Evolutionary conservation across 495 filamentous ascomycete genomes (phyloP), one percentile per base, ranked within the genome.

Genomic region (Talaromyces trachyspermus): DNA sequence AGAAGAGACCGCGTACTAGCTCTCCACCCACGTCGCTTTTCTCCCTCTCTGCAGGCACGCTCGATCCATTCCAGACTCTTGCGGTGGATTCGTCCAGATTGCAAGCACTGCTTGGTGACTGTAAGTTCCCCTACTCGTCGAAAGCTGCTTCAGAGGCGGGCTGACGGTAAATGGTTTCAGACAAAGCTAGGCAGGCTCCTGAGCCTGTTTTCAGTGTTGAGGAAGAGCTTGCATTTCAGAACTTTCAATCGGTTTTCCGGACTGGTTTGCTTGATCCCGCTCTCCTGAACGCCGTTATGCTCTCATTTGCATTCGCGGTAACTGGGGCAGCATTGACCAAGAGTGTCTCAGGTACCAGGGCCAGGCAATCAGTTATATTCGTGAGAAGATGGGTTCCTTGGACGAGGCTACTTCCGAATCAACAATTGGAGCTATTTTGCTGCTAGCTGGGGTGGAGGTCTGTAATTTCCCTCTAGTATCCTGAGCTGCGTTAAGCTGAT

Each of bases 351-450:
- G 41, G n/a, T 68, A 68, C 43, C 58, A 63, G 44, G 48, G 43
- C 9, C 50, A 63, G 18, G 51, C 64, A 23, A 20, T 67, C 26
- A 53, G 49, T 5, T 62, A 53, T 32, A 59, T 70, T 52, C 62
- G 64, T 45, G 25, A 55, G 30, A 60, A 53, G 18, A 56, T 70
- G 52, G 46, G 22, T 29, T 59, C 54, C 41, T 36, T 41, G 11
- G 33, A 49, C 15, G 49, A 41, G 12, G 58, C 63, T 29, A 54
- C 57, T 25, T 59, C 59, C 27, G 61, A 63, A 44, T 51, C 66
- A 19, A 67, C 65, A 0, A 45, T 70, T 4, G 66, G 66, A 7
- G 57, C 66, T n/a, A 68, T 70, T 47, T 45, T 70, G 43, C 48
- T 70, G 8, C 53, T 68, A 0, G 61, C 60, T 12, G 60, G 65